phyloP scores from a whole-genome alignment of 441 rosid species.

The Breynia disticha region DNA sequence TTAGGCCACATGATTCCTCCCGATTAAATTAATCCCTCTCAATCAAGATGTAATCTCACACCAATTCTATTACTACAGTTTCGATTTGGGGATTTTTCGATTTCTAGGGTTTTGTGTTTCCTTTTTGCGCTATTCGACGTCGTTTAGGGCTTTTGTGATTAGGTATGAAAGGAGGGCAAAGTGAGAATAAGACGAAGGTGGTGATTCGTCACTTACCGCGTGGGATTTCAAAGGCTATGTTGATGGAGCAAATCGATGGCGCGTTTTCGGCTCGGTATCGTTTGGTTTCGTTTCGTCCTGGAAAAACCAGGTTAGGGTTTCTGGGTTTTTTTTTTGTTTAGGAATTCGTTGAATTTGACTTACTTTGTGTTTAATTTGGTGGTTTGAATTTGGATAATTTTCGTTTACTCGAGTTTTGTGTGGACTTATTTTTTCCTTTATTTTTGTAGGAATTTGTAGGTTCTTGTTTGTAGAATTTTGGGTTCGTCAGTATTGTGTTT shows the following conservation, averaged over 20 bases:
- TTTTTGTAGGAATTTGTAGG: no score
- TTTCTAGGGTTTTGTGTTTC: conserved; percentile 3
- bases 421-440: no score
- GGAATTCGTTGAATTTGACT: no score
- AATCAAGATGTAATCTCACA: conserved; percentile 36
- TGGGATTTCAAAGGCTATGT: conserved; percentile 34
- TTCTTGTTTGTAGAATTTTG: no score
- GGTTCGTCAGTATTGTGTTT: no score
- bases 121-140: conserved; percentile 9
- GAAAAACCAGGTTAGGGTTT: conserved; percentile 48
- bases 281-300: conserved; percentile 54
- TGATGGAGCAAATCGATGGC: conserved; percentile 51
- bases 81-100: conserved; percentile 13
- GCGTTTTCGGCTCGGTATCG: conserved; percentile 47
- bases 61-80: not conserved
- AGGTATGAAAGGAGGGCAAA: conserved; percentile 39
- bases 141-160: conserved; percentile 1
- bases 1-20: conserved; percentile 15
- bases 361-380: no score
- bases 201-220: conserved; percentile 71
- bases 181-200: conserved; percentile 58
- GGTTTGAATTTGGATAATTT: no score
- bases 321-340: not conserved
- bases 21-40: conserved; percentile 10
- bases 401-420: no score